Conservation (phyloP, 345 rosid species). For the Aquilaria yunnanensis region DNA sequence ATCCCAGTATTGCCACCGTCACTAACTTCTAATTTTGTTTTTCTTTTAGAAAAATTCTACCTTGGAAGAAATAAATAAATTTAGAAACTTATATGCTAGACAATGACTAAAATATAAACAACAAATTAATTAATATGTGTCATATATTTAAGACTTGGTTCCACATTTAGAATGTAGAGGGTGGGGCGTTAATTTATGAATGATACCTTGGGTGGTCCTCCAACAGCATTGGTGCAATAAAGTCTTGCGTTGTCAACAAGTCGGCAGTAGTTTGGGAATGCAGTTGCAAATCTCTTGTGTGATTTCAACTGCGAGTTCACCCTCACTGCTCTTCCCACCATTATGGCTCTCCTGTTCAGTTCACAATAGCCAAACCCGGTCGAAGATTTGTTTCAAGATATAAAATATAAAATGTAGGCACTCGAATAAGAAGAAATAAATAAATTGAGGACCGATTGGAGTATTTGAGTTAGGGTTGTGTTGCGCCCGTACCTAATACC, state of each 20-base stretch:
- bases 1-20: no score
- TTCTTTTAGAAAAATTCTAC: neutral
- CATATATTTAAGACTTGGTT: no score
- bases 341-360: slow-evolving; percentile 67
- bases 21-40: no score
- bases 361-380: neutral
- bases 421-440: neutral
- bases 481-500: slow-evolving; percentile 57
- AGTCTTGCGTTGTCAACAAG: slow-evolving; percentile 83
- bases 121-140: no score
- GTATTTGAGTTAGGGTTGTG: neutral
- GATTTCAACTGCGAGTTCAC: slow-evolving; percentile 77
- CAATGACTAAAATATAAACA: no score
- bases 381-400: neutral
- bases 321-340: slow-evolving; percentile 73
- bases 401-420: neutral
- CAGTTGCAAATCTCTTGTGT: slow-evolving; percentile 81
- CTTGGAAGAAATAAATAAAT: neutral
- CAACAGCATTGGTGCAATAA: slow-evolving; percentile 69
- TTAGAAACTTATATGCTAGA: neutral
- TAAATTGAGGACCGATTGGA: neutral
- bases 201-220: slow-evolving; percentile 68
- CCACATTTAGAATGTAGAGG: no score
- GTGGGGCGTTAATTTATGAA: no score
- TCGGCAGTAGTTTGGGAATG: slow-evolving; percentile 59